Percentiles rank a stretch among this genome's conserved stretches.
Conservation (phyloP, 2,329 filamentous ascomycete species). For the Mycosphaerella sp. region DNA sequence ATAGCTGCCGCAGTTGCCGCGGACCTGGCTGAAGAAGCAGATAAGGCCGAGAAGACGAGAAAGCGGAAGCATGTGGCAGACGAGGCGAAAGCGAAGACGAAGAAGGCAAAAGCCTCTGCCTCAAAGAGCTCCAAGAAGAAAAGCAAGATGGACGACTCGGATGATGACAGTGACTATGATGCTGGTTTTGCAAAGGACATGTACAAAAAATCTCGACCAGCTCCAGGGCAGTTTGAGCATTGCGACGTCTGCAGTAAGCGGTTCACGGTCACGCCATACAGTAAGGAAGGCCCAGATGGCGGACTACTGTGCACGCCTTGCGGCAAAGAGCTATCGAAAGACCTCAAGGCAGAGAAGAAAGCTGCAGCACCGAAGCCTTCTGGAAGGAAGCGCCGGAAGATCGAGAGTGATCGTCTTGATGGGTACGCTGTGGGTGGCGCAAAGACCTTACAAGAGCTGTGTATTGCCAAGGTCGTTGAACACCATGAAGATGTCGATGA, state of each 20-base stretch:
- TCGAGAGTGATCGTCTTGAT: constrained; percentile 79
- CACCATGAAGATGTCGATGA: constrained; percentile 59
- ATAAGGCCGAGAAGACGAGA: constrained; percentile 39
- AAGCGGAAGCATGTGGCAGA: constrained; percentile 54
- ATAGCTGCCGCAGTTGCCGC: constrained; percentile 36
- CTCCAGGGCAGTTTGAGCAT: constrained; percentile 83
- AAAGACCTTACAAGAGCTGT: constrained; percentile 61
- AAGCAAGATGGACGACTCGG: constrained; percentile 39
- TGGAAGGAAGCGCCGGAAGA: constrained; percentile 61
- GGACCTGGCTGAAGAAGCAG: constrained; percentile 32
- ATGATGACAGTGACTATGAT: constrained; percentile 44
- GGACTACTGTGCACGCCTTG: constrained; percentile 80
- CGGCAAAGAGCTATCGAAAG: constrained; percentile 64
- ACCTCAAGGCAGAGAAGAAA: constrained; percentile 55
- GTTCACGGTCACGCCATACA: constrained; percentile 90
- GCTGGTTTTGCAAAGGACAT: constrained; percentile 45
- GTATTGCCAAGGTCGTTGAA: constrained; percentile 57
- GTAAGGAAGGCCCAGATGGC: constrained; percentile 71
- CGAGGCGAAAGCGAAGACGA: constrained; percentile 38
- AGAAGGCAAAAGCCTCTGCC: constrained; percentile 42
- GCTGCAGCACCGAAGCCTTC: constrained; percentile 51
- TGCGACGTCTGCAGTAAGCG: constrained; percentile 79
- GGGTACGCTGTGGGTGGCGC: constrained; percentile 60
- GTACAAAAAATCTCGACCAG: constrained; percentile 51
- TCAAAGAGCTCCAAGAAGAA: constrained; percentile 37